A percentile compares a stretch with the other conserved stretches of the same genome.
phyloP scores from a whole-genome alignment of 192 early-diverging fungal species.

The Coemansia sp. region DNA sequence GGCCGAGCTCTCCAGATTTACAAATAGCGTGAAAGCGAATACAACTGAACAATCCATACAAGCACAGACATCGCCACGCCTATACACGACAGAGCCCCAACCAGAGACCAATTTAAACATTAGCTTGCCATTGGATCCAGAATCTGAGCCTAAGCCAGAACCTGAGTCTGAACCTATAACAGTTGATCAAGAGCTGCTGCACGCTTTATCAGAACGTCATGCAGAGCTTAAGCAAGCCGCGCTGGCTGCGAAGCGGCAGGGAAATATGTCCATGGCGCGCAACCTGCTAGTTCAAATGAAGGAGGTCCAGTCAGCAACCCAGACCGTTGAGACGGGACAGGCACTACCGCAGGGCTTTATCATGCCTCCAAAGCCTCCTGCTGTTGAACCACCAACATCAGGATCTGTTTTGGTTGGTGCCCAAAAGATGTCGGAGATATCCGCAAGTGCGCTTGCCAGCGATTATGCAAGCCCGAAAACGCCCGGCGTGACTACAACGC shows the following conservation, averaged over 20 bases:
- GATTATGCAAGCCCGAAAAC: background rate
- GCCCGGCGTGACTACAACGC: background rate
- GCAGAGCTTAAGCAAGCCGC: conserved; percentile 28
- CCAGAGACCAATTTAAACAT: background rate
- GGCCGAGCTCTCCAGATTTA: conserved; percentile 25
- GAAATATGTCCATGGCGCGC: conserved; percentile 24
- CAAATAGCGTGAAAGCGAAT: background rate
- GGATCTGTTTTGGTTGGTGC: background rate
- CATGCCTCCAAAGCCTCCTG: background rate
- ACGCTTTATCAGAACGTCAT: background rate
- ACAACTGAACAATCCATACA: background rate
- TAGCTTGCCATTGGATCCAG: background rate
- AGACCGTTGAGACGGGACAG: conserved; percentile 6
- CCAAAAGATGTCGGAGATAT: background rate
- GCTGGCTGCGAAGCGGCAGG: conserved; percentile 30
- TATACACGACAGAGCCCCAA: background rate
- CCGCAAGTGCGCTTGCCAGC: background rate
- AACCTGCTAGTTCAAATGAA: conserved; percentile 39
- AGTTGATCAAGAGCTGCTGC: background rate
- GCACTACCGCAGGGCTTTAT: conserved; percentile 5
- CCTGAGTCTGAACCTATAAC: background rate
- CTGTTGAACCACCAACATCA: background rate
- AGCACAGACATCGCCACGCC: background rate
- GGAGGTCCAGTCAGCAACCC: conserved; percentile 16
- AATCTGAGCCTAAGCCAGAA: background rate